Evolutionary conservation across 1,139 yeast genomes (phyloP), one percentile per base, ranked within the genome.

Genomic region (Blastobotrys serpentis): DNA sequence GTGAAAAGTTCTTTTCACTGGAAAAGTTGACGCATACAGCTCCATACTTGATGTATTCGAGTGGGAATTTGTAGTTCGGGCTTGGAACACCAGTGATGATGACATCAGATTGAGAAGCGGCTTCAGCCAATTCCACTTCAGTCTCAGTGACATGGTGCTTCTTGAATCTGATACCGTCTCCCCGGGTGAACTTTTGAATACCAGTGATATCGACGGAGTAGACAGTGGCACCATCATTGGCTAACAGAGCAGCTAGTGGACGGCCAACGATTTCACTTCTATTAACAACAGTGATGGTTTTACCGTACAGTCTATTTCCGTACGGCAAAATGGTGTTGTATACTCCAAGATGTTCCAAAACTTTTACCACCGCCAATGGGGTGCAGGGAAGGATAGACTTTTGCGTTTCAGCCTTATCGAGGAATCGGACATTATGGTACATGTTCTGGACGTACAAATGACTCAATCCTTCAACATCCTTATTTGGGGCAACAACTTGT

Each of bases 231-330:
- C 98, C 98, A 63, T 92, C 98, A 61, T 92, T 92, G 21, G 98
- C 98, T 56, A 94, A 72, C 38, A 92, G 71, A 0, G 98, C 98
- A 26, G 98, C 98, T 54, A 92, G 73, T 1, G 98, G 98, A 57
- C 98, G 81, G 4, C 98, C 98, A 17, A 92, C 98, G 59, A 92
- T 90, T 68, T 92, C 98, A 8, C 95, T 85, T 60, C 98, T 77
- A 70, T 92, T 92, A 44, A 92, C 92, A 44, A 92, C 82, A 47
- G 95, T 82, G 49, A 92, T 76, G 47, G 92, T 90, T 66, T 89
- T 90, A 41, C 98, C 98, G 61, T 88, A 92, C 21, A 92, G 75
- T 52, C 97, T 76, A 71, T 92, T 89, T 5, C 98, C 98, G 61
- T 88, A 86, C 32, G 86, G 86, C 49, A 92, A 70, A 22, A 90